Evolutionary conservation across 176 grass and related monocot species (phyloP).

Genomic region (Avena sativa): DNA sequence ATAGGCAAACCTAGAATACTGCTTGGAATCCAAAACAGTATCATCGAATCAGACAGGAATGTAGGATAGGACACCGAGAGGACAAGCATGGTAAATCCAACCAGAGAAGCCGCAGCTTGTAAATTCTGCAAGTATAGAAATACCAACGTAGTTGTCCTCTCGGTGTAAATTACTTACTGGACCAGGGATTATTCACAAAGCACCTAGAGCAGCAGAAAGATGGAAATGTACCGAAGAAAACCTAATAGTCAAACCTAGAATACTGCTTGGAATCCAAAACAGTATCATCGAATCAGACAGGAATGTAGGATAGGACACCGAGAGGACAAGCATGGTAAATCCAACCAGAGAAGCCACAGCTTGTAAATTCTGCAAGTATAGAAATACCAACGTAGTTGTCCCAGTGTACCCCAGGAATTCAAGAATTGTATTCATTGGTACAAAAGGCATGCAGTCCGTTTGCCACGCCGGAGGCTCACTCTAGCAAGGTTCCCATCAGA

Average conservation of each 20-base stretch:
- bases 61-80: not conserved
- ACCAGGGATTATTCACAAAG: slow-evolving; percentile 13
- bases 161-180: not conserved
- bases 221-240: not conserved
- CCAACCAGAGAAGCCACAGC: not conserved
- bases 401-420: not conserved
- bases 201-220: not conserved
- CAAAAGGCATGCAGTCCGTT: not conserved
- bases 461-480: not conserved
- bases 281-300: not conserved
- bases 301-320: not conserved
- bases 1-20: not conserved
- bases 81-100: not conserved
- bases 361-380: not conserved
- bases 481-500: slow-evolving; percentile 13
- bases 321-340: not conserved
- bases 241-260: not conserved
- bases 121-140: not conserved
- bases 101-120: not conserved
- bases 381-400: not conserved
- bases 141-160: not conserved
- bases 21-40: not conserved
- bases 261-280: not conserved
- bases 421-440: slow-evolving; percentile 17
- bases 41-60: not conserved